Base-by-base conservation (phyloP, 2,329 filamentous ascomycete species). In the Aspergillus fumigatiaffinis region DNA sequence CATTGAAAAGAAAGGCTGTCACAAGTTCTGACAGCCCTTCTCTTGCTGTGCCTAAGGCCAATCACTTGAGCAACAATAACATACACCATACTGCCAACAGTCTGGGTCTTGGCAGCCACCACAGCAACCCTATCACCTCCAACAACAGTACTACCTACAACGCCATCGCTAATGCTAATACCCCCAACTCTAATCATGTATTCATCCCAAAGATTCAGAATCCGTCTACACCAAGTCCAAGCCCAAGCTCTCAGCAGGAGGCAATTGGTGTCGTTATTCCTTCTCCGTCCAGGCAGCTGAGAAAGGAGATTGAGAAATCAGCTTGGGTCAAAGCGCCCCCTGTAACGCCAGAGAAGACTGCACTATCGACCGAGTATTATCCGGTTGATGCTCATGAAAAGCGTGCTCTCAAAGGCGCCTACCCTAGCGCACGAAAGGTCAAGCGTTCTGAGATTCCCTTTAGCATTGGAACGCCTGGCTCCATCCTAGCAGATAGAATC, bases 241-340 rank as follows among this genome's bases (percentile, higher is more conserved):
- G 21, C 17, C 20, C 38, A 6, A 38, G 32, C 8, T 28, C 26
- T 20, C 35, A 55, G 7, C 47, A 42, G 32, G 50, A 51, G 29
- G 42, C 51, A 3, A 10, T 66, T 17, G 63, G 57, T 17, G 68
- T 70, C 1, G 62, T 69, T 3, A 54, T 70, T 14, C 66, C 68
- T 1, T 66, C 66, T 7, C 67, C 68, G 0, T 66, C 68, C 1
- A 48, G 46, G 17, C 55, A 61, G n/a, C 59, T 64, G 8, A 57
- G 52, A 28, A 51, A 51, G 20, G 58, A 66, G 38, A 58, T 67
- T 17, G 54, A 56, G 9, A 49, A 54, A 42, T 56, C 63, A 0
- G 29, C 56, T 1, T 58, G 57, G 51, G 53, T 54, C 21, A 4
- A 50, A 23, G 9, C 25, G n/a, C 50, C 20, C 38, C 14, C 32